Conservation (phyloP, 257 asterid species). For the Solanum appendiculatum region DNA sequence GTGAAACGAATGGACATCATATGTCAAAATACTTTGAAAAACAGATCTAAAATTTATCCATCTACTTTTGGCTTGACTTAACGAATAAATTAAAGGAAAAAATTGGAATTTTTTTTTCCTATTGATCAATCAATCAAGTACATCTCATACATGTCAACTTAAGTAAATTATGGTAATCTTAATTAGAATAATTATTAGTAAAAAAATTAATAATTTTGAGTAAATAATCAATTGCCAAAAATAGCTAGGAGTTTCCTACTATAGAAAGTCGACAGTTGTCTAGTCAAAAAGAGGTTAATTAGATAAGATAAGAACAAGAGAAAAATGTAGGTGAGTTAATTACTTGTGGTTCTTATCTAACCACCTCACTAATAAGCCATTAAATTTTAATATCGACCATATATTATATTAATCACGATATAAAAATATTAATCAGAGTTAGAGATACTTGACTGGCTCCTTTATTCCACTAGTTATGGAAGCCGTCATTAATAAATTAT, state of each 20-base stretch:
- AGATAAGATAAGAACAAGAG: conserved; percentile 26
- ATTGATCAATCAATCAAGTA: background rate
- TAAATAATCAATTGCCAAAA: background rate
- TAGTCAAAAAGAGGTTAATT: background rate
- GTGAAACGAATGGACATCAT: background rate
- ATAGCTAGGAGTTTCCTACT: conserved; percentile 21
- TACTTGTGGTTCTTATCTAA: conserved; percentile 41
- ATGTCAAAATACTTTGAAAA: background rate
- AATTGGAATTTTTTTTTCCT: background rate
- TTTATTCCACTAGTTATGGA: background rate
- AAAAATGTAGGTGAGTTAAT: background rate
- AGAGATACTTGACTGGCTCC: background rate
- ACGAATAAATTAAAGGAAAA: no score
- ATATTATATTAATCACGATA: background rate
- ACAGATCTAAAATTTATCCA: background rate
- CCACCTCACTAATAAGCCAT: conserved; percentile 27
- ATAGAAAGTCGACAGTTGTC: conserved; percentile 27
- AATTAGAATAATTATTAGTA: background rate
- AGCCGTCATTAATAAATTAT: background rate
- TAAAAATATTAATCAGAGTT: background rate
- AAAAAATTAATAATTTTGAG: background rate
- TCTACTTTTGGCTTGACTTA: background rate
- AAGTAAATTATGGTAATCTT: background rate
- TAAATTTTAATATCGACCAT: background rate
- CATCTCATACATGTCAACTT: background rate